These are phyloP conservation scores for Alternaria tenuissima DNA, from an alignment of 2,329 filamentous ascomycete genomes.

Conservation along the genomic window DNA sequence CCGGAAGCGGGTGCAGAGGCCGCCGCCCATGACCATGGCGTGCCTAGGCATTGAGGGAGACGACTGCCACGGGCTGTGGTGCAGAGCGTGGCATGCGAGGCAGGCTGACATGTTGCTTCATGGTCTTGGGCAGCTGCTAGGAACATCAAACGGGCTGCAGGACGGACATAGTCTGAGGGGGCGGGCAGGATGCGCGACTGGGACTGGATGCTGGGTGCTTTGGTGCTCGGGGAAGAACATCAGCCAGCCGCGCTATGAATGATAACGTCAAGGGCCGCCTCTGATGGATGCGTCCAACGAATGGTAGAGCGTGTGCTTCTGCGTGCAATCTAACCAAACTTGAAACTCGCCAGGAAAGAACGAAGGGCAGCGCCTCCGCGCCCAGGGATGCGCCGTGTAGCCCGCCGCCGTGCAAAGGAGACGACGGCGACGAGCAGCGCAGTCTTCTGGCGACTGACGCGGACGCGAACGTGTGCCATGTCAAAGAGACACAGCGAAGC, in stretches of 20 bases:
- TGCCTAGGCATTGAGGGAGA: slow-evolving; percentile 8
- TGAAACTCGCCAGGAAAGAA: slow-evolving; percentile 40
- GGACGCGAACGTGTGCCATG: neutral
- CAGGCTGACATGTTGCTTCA: slow-evolving; percentile 3
- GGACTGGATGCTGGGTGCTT: slow-evolving; percentile 19
- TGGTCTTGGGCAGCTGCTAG: slow-evolving; percentile 3
- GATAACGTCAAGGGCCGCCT: slow-evolving; percentile 34
- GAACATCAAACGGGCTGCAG: slow-evolving; percentile 16
- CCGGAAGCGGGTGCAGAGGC: slow-evolving; percentile 22
- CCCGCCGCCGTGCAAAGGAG: slow-evolving; percentile 5
- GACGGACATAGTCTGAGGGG: slow-evolving; percentile 1
- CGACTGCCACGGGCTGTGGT: slow-evolving; percentile 4
- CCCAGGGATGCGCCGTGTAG: slow-evolving; percentile 19
- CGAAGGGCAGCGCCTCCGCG: slow-evolving; percentile 21
- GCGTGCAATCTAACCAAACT: slow-evolving; percentile 46
- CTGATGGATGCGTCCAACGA: slow-evolving; percentile 31
- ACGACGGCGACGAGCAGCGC: neutral
- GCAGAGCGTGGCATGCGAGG: slow-evolving; percentile 14
- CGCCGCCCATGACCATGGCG: slow-evolving; percentile 12
- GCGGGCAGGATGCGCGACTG: slow-evolving; percentile 17
- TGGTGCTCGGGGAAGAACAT: slow-evolving; percentile 18
- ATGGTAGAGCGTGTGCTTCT: slow-evolving; percentile 31
- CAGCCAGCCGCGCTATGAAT: slow-evolving; percentile 34
- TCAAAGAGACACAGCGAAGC: neutral
- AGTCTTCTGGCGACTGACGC: neutral